Percentiles rank a stretch among this genome's conserved stretches.
phyloP scores from a whole-genome alignment of 495 filamentous ascomycete genomes.

The Neurospora sp. region DNA sequence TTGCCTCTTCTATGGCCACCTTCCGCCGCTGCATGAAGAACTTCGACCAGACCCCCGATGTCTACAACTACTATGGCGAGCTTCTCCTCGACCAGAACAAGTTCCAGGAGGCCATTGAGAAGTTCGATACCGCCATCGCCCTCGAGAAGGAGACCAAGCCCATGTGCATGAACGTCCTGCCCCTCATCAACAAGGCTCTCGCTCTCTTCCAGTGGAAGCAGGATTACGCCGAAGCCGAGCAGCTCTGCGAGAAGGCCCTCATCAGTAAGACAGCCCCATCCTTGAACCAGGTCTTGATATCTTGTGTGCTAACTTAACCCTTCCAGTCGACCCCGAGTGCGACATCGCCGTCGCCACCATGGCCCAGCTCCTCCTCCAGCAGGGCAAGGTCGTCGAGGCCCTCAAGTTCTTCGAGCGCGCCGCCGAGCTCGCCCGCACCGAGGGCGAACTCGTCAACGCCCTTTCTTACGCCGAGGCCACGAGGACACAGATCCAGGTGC shows the following conservation, averaged over 20 bases:
- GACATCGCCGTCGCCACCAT: conserved; percentile 99
- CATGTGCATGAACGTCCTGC: conserved; percentile 91
- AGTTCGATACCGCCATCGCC: conserved; percentile 95
- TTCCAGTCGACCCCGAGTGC: conserved; percentile 91
- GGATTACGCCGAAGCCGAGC: conserved; percentile 88
- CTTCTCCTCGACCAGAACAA: conserved; percentile 96
- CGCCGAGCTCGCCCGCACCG: conserved; percentile 88
- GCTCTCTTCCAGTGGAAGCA: conserved; percentile 97
- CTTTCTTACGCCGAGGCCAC: conserved; percentile 97
- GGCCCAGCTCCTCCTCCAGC: conserved; percentile 96
- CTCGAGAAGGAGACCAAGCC: conserved; percentile 94
- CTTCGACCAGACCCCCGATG: conserved; percentile 90
- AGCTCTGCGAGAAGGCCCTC: conserved; percentile 91
- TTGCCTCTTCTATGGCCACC: conserved; percentile 95
- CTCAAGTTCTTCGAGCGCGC: conserved; percentile 96
- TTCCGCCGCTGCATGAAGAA: conserved; percentile 97
- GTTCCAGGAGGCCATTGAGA: conserved; percentile 89
- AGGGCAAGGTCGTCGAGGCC: conserved; percentile 91
- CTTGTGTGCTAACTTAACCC: conserved; percentile 18
- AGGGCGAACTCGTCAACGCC: conserved; percentile 91
- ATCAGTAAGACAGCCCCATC: conserved; percentile 60
- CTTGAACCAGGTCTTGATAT: not conserved
- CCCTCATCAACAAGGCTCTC: conserved; percentile 96
- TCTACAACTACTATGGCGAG: conserved; percentile 99
- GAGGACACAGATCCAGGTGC: conserved; percentile 90